Evolutionary conservation across 345 rosid genomes (phyloP).

Genomic region (Combretum micranthum): DNA sequence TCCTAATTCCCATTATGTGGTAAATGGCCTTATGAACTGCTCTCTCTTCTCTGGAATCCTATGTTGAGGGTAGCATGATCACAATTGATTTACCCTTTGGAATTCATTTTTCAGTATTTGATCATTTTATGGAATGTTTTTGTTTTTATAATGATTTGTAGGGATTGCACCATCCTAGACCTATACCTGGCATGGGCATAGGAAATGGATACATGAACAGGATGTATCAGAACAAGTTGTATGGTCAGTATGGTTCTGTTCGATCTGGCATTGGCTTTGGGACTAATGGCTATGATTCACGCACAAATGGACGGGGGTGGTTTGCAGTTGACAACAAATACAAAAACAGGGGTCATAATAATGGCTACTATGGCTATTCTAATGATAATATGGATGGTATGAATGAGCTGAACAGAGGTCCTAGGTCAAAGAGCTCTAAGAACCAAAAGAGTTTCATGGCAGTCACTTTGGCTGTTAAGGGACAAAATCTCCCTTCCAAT

Average conservation of each 20-base stretch:
- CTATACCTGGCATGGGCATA: constrained; percentile 50
- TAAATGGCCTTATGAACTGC: constrained; percentile 11
- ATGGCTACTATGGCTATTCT: constrained; percentile 51
- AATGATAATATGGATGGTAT: constrained; percentile 65
- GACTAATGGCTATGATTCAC: constrained; percentile 58
- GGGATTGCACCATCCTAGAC: constrained; percentile 52
- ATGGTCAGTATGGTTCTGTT: constrained; percentile 55
- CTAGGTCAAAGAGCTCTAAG: constrained; percentile 68
- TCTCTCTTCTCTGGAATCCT: not conserved
- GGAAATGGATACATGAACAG: constrained; percentile 51
- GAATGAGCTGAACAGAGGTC: constrained; percentile 90
- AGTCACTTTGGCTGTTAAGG: constrained; percentile 37
- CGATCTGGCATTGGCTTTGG: constrained; percentile 67
- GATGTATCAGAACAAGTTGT: constrained; percentile 60
- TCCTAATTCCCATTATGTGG: constrained; percentile 56
- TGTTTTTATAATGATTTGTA: constrained; percentile 2
- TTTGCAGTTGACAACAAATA: constrained; percentile 49
- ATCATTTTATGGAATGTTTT: not conserved
- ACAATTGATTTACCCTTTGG: not conserved
- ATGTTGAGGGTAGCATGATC: too few species aligned
- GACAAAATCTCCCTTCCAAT: constrained; percentile 31
- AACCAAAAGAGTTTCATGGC: constrained; percentile 46
- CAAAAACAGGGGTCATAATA: constrained; percentile 62
- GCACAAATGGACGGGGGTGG: constrained; percentile 64
- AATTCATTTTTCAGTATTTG: not conserved